Conservation (phyloP, 1,284 basidiomycete species). For the Cerrena zonata region DNA sequence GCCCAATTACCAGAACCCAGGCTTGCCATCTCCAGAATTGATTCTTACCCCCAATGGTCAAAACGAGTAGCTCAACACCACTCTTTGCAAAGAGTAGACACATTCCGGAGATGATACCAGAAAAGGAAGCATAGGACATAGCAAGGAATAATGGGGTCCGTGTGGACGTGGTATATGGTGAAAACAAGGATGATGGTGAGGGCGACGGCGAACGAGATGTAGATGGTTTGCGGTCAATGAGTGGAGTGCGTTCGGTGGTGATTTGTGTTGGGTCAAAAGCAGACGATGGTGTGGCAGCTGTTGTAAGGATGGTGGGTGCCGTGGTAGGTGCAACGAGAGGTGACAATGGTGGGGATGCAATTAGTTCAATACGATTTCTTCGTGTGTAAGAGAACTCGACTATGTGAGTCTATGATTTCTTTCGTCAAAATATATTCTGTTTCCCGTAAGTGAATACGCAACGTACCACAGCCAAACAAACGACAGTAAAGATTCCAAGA, state of each 20-base stretch:
- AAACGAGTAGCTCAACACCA: constrained; percentile 82
- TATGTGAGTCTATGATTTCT: constrained; percentile 45
- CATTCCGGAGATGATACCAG: constrained; percentile 90
- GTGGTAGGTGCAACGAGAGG: constrained; percentile 27
- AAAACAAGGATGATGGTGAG: constrained; percentile 20
- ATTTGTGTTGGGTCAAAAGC: constrained; percentile 33
- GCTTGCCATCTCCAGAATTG: constrained; percentile 85
- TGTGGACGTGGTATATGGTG: constrained; percentile 23
- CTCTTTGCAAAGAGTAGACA: constrained; percentile 92
- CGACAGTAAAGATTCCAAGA: constrained; percentile 58
- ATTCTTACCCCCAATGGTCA: constrained; percentile 76
- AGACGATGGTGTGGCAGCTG: constrained; percentile 26
- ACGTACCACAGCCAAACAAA: constrained; percentile 63
- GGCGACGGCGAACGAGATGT: constrained; percentile 15
- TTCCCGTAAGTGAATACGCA: not conserved
- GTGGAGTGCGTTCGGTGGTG: constrained; percentile 52
- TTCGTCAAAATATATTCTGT: not conserved
- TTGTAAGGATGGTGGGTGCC: constrained; percentile 26
- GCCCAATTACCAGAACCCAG: constrained; percentile 70
- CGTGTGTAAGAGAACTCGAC: constrained; percentile 43
- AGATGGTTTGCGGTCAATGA: constrained; percentile 45
- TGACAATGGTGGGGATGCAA: constrained; percentile 27
- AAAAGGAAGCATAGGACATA: constrained; percentile 83
- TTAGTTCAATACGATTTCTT: constrained; percentile 23
- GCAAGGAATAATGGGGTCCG: constrained; percentile 68